These are phyloP conservation scores for Fusarium denticulatum DNA, from an alignment of 2,329 filamentous ascomycete species.

Conservation along the genomic window DNA sequence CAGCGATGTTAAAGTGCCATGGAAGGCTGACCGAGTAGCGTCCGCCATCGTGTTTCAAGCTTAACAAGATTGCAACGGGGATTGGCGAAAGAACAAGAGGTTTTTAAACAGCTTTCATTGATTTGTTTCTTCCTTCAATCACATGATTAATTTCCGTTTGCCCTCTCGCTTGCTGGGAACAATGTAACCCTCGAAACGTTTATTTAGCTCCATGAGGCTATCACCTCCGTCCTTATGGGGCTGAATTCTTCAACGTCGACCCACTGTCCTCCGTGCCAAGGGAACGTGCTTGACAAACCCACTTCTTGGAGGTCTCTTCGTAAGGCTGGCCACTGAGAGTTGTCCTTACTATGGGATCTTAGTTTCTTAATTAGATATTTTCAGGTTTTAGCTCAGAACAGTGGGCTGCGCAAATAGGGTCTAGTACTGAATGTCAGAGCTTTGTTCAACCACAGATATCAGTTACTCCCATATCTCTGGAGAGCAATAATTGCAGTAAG, in stretches of 20 bases:
- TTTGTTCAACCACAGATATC: no score
- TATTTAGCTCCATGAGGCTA: not conserved
- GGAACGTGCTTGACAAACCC: not conserved
- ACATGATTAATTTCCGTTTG: not conserved
- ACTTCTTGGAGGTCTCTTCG: rapidly evolving
- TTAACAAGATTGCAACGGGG: not conserved
- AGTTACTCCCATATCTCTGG: no score
- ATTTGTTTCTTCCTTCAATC: not conserved
- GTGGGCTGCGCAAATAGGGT: no score
- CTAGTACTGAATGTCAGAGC: no score
- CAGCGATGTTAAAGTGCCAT: not conserved
- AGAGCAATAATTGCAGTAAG: no score
- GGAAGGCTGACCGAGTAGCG: not conserved
- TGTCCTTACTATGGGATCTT: no score
- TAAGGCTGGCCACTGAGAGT: not conserved
- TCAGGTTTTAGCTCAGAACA: no score
- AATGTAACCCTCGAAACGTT: not conserved
- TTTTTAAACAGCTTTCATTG: not conserved
- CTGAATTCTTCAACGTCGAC: not conserved
- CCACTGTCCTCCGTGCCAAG: not conserved
- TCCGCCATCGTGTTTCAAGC: not conserved
- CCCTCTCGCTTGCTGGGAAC: not conserved
- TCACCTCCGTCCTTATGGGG: not conserved
- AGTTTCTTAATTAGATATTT: no score
- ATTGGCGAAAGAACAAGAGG: not conserved